These are phyloP conservation scores for Rhynchosporium agropyri DNA, from an alignment of 2,329 filamentous ascomycete genomes.

Conservation along the genomic window DNA sequence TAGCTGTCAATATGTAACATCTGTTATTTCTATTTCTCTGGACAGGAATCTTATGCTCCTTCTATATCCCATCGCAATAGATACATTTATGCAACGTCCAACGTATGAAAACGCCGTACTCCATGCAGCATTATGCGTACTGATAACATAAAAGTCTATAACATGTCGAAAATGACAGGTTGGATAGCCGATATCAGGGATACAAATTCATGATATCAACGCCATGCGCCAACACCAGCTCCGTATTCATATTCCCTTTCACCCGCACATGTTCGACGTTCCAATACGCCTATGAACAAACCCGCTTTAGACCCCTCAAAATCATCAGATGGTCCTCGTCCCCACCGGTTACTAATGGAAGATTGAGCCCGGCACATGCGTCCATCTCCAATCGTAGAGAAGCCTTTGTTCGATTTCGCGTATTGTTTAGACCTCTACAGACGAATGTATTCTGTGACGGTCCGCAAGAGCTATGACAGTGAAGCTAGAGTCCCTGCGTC, in stretches of 20 bases:
- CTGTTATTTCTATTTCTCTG: too few relatives aligned
- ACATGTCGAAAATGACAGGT: not conserved
- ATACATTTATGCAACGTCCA: too few relatives aligned
- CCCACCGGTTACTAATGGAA: constrained; percentile 28
- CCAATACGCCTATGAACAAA: constrained; percentile 28
- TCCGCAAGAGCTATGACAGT: constrained; percentile 32
- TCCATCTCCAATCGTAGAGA: constrained; percentile 35
- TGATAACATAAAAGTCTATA: not conserved
- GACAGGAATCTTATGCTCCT: too few relatives aligned
- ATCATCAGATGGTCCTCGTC: constrained; percentile 20
- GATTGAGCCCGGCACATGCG: constrained; percentile 31
- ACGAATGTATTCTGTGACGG: constrained; percentile 23
- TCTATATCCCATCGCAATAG: too few relatives aligned
- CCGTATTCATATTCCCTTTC: constrained; percentile 32
- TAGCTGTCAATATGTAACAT: too few relatives aligned
- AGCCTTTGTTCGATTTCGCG: constrained; percentile 34
- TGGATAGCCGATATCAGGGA: constrained; percentile 22
- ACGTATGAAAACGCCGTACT: not conserved
- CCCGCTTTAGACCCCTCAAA: constrained; percentile 8
- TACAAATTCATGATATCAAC: constrained; percentile 34
- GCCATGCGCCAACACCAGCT: constrained; percentile 33
- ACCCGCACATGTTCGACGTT: constrained; percentile 26
- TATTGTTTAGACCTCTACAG: constrained; percentile 35
- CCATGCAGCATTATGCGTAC: not conserved
- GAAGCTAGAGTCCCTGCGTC: constrained; percentile 34